Evolutionary conservation across 73 alveolate genomes (phyloP).

Genomic region (Paramecium sonneborni): DNA sequence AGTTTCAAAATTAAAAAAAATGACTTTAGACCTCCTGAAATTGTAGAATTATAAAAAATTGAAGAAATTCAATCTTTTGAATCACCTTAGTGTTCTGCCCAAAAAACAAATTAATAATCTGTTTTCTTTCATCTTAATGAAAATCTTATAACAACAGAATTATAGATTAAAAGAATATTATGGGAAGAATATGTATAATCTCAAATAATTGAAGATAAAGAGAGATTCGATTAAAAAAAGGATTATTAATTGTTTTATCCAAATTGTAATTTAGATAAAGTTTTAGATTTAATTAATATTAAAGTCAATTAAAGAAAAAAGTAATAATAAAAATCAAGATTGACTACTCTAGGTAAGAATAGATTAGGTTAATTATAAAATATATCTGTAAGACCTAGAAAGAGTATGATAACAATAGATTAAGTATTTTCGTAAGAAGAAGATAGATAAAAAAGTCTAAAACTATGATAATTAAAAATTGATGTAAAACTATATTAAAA

Average conservation of each 20-base stretch:
- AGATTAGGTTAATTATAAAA: background rate
- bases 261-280: background rate
- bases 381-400: slow-evolving; percentile 12
- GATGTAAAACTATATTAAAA: too few species aligned
- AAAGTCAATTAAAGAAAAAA: background rate
- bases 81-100: background rate
- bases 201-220: background rate
- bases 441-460: background rate
- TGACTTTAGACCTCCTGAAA: background rate
- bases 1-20: background rate
- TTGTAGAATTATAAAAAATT: background rate
- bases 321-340: background rate
- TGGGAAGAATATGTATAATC: background rate
- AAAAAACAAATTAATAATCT: background rate
- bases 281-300: background rate
- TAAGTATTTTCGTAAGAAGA: background rate
- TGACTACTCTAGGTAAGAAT: background rate
- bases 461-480: background rate
- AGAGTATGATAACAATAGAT: background rate
- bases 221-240: background rate
- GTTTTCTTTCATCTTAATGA: background rate
- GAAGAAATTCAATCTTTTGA: background rate
- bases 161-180: background rate
- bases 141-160: background rate
- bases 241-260: background rate